phyloP scores from a whole-genome alignment of 1,284 basidiomycete genomes.

The Ustilago nuda region DNA sequence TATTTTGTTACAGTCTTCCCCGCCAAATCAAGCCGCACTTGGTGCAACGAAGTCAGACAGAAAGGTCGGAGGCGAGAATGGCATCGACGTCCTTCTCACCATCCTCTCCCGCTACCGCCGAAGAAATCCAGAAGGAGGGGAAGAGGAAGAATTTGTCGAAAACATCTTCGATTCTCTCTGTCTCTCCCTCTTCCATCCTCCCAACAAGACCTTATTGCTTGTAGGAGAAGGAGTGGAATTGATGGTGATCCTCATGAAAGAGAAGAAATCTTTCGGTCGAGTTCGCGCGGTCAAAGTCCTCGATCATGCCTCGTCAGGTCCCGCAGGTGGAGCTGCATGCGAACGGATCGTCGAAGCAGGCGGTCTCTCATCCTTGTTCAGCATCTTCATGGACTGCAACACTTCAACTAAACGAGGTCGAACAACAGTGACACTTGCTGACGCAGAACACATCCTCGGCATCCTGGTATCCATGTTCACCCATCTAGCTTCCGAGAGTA shows the following conservation, averaged over 20 bases:
- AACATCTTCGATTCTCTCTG: conserved; percentile 92
- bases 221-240: conserved; percentile 94
- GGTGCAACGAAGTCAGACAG: conserved; percentile 12
- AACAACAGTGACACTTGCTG: conserved; percentile 70
- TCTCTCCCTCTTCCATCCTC: conserved; percentile 73
- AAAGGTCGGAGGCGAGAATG: conserved; percentile 73
- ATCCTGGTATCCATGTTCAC: conserved; percentile 89
- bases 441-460: conserved; percentile 86
- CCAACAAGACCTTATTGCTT: conserved; percentile 69
- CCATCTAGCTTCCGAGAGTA: conserved; percentile 86
- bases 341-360: conserved; percentile 78
- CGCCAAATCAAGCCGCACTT: conserved; percentile 24
- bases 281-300: conserved; percentile 76
- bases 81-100: conserved; percentile 82
- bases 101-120: conserved; percentile 80
- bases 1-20: conserved; percentile 79
- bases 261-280: conserved; percentile 79
- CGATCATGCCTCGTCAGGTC: conserved; percentile 91
- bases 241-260: conserved; percentile 91
- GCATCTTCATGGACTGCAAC: conserved; percentile 82
- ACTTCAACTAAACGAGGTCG: not conserved
- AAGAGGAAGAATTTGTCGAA: conserved; percentile 97
- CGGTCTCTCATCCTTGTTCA: conserved; percentile 89
- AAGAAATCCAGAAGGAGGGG: conserved; percentile 82
- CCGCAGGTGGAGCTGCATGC: conserved; percentile 71